phyloP scores from a whole-genome alignment of 140 eudicot genomes.

The Senecio squalidus region DNA sequence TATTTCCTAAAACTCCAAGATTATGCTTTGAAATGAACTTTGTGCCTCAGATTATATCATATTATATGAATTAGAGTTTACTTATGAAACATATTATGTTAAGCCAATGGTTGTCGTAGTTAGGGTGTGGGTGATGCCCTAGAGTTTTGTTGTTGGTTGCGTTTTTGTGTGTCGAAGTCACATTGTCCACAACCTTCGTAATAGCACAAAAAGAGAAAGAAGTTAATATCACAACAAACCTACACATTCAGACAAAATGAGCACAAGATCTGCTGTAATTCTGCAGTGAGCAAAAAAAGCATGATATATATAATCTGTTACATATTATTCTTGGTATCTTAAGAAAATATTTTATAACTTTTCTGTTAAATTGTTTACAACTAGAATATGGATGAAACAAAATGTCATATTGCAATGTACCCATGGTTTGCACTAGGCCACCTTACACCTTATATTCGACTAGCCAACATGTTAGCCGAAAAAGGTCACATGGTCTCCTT shows the following conservation, averaged over 20 bases:
- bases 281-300: conserved; percentile 5
- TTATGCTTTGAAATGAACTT: background rate
- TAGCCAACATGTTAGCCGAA: conserved; percentile 45
- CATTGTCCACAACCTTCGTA: background rate
- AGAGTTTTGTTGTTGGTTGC: no score
- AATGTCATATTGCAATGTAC: conserved; percentile 33
- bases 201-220: background rate
- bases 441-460: conserved; percentile 42
- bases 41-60: conserved; percentile 10
- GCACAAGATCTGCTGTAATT: conserved; percentile 5
- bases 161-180: background rate
- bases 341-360: no score
- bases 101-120: background rate
- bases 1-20: background rate
- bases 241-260: conserved; percentile 10
- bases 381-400: conserved; percentile 8
- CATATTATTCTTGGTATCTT: no score
- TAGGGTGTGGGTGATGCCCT: background rate
- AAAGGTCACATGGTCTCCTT: conserved; percentile 27
- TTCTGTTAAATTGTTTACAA: no score
- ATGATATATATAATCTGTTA: background rate
- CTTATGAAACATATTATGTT: background rate
- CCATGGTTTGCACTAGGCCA: conserved; percentile 67
- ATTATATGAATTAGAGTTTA: conserved; percentile 1
- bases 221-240: conserved; percentile 8